A percentile compares a stretch with the other conserved stretches of the same genome.
Conservation (phyloP, 164 flowering plant species). For the Buxus sempervirens region DNA sequence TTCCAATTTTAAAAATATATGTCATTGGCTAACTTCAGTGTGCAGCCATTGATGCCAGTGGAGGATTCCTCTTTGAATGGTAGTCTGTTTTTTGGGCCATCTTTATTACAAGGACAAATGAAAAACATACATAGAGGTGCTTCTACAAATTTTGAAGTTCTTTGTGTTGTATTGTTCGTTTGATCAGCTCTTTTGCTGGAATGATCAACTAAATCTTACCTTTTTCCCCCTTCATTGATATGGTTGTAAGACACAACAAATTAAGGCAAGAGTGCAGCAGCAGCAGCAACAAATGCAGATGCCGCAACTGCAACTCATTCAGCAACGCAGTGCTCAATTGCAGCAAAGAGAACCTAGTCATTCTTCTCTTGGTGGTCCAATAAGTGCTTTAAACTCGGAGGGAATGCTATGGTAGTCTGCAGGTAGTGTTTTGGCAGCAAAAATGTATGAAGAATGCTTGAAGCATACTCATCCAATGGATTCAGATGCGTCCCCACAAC, state of each 20-base stretch:
- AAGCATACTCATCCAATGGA: constrained; percentile 71
- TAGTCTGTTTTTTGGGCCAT: constrained; percentile 97
- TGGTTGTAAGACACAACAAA: constrained; percentile 50
- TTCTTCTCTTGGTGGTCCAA: constrained; percentile 55
- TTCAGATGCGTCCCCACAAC: constrained; percentile 59
- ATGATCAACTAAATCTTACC: constrained; percentile 2
- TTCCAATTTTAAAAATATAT: neutral
- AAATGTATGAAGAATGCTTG: constrained; percentile 73
- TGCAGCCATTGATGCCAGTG: constrained; percentile 93
- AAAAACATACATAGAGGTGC: constrained; percentile 85
- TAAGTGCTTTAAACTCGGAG: constrained; percentile 55
- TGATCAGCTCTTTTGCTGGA: too few relatives aligned
- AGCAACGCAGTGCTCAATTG: constrained; percentile 64
- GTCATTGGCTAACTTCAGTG: constrained; percentile 10
- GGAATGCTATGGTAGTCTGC: constrained; percentile 74
- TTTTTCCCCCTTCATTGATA: neutral
- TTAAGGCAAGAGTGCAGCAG: constrained; percentile 61
- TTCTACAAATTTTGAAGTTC: neutral
- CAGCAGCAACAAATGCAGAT: constrained; percentile 63
- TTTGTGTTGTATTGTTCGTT: neutral
- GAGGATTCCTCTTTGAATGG: constrained; percentile 94
- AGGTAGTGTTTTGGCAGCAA: constrained; percentile 73
- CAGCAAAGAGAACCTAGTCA: constrained; percentile 67
- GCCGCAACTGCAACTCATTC: constrained; percentile 79
- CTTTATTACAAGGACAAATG: constrained; percentile 80